phyloP scores from a whole-genome alignment of 2,329 filamentous ascomycete genomes.

The Claviceps quebecensis region DNA sequence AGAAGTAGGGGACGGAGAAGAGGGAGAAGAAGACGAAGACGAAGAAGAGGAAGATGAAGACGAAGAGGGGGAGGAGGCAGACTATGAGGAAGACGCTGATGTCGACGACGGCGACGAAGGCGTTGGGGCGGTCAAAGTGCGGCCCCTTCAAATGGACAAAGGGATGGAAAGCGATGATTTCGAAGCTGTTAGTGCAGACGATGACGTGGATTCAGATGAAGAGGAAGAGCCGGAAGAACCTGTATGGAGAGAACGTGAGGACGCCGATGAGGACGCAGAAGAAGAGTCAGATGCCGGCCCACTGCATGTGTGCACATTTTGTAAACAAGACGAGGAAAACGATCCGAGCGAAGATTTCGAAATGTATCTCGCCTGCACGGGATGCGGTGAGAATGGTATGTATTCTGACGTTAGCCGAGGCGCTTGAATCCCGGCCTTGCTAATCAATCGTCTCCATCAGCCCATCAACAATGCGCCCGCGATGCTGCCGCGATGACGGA shows the following conservation, averaged over 20 bases:
- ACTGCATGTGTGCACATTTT: slow-evolving; percentile 49
- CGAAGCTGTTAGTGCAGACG: slow-evolving; percentile 33
- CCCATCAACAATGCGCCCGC: slow-evolving; percentile 80
- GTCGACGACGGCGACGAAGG: slow-evolving; percentile 28
- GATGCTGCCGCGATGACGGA: slow-evolving; percentile 35
- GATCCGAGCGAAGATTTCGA: slow-evolving; percentile 74
- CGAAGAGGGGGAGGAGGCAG: slow-evolving; percentile 9
- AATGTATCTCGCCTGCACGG: slow-evolving; percentile 58
- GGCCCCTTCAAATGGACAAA: slow-evolving; percentile 32
- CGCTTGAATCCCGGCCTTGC: slow-evolving; percentile 9
- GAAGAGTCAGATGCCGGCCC: slow-evolving; percentile 14
- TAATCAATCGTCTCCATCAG: slow-evolving; percentile 38
- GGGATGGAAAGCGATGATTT: slow-evolving; percentile 36
- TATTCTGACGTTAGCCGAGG: slow-evolving; percentile 20
- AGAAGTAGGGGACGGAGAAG: slow-evolving; percentile 11
- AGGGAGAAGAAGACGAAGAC: slow-evolving; percentile 14
- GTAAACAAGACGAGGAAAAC: slow-evolving; percentile 67
- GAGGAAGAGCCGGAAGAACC: slow-evolving; percentile 32
- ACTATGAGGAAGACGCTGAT: slow-evolving; percentile 17
- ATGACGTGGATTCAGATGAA: slow-evolving; percentile 36
- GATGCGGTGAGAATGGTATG: slow-evolving; percentile 75
- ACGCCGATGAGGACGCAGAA: slow-evolving; percentile 6
- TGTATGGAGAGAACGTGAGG: slow-evolving; percentile 4
- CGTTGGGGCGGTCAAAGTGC: slow-evolving; percentile 43
- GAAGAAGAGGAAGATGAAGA: slow-evolving; percentile 19